These are phyloP conservation scores for Ogataea zsoltii DNA, from an alignment of 805 yeast species.

Conservation along the genomic window DNA sequence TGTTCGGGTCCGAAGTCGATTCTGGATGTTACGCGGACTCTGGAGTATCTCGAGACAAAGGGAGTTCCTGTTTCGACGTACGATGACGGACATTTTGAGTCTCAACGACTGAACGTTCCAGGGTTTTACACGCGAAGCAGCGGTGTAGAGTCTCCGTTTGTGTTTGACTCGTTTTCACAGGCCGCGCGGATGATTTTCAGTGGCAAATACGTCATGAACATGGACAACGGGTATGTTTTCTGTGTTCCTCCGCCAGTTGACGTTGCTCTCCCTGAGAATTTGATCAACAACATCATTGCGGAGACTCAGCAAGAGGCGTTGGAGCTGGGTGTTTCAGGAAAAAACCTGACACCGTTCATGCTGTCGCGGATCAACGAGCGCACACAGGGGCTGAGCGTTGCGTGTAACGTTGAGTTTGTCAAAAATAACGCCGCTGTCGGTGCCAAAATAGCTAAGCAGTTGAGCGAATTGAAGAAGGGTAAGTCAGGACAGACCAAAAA, in stretches of 20 bases:
- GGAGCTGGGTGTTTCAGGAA: conserved; percentile 57
- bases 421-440: conserved; percentile 73
- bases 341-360: conserved; percentile 77
- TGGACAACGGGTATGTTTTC: conserved; percentile 70
- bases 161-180: conserved; percentile 48
- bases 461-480: conserved; percentile 38
- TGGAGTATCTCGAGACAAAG: conserved; percentile 87
- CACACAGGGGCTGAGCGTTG: conserved; percentile 72
- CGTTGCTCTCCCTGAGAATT: conserved; percentile 53
- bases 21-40: conserved; percentile 73
- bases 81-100: conserved; percentile 32
- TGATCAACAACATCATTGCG: conserved; percentile 57
- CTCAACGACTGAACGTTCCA: conserved; percentile 58
- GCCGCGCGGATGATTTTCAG: conserved; percentile 65
- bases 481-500: conserved; percentile 3
- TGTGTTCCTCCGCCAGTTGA: conserved; percentile 80
- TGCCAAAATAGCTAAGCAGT: conserved; percentile 60
- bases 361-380: conserved; percentile 60
- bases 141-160: conserved; percentile 69
- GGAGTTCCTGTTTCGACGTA: conserved; percentile 82
- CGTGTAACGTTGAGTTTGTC: conserved; percentile 73
- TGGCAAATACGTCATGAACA: conserved; percentile 46
- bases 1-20: conserved; percentile 92
- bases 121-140: conserved; percentile 82
- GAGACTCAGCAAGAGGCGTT: conserved; percentile 60